A percentile compares a stretch with the other conserved stretches of the same genome.
Conservation (phyloP, 106 monocot genomes). For the Dendrobium officinale region DNA sequence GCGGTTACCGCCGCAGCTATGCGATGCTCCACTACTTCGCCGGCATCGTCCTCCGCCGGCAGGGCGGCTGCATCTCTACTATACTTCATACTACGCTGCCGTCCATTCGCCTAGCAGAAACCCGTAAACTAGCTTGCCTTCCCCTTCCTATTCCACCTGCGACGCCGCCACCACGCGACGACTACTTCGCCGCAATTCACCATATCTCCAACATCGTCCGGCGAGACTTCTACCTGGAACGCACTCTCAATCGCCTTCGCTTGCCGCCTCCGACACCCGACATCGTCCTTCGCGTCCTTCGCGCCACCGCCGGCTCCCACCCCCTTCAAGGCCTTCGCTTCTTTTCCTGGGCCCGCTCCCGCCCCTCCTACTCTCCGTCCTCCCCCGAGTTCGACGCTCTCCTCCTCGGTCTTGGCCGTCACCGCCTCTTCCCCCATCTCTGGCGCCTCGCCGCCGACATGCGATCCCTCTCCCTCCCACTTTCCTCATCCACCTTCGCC, state of each 20-base stretch:
- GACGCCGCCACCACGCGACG: slow-evolving; percentile 32
- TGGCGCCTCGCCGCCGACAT: slow-evolving; percentile 54
- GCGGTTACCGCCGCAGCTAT: background rate
- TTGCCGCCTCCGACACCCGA: slow-evolving; percentile 54
- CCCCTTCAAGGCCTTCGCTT: slow-evolving; percentile 69
- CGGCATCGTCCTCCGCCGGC: background rate
- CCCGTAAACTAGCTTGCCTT: background rate
- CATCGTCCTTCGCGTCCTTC: slow-evolving; percentile 80
- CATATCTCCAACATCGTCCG: slow-evolving; percentile 85
- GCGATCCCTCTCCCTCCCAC: slow-evolving; percentile 53
- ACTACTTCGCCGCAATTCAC: slow-evolving; percentile 75
- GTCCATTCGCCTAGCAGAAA: background rate
- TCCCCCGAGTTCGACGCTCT: slow-evolving; percentile 59
- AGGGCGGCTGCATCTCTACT: background rate
- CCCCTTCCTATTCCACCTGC: background rate
- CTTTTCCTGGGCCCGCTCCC: slow-evolving; percentile 70
- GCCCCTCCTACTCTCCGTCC: slow-evolving; percentile 46
- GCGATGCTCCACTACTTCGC: background rate
- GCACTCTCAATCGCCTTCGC: slow-evolving; percentile 76
- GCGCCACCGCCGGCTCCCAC: slow-evolving; percentile 42
- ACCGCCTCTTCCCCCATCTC: slow-evolving; percentile 50
- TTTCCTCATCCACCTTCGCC: slow-evolving; percentile 51
- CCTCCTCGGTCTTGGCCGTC: slow-evolving; percentile 49
- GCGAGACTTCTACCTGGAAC: slow-evolving; percentile 81
- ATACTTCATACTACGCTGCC: background rate